These are phyloP conservation scores for Westerdykella aurantiaca DNA, from an alignment of 2,329 filamentous ascomycete species.

Conservation along the genomic window DNA sequence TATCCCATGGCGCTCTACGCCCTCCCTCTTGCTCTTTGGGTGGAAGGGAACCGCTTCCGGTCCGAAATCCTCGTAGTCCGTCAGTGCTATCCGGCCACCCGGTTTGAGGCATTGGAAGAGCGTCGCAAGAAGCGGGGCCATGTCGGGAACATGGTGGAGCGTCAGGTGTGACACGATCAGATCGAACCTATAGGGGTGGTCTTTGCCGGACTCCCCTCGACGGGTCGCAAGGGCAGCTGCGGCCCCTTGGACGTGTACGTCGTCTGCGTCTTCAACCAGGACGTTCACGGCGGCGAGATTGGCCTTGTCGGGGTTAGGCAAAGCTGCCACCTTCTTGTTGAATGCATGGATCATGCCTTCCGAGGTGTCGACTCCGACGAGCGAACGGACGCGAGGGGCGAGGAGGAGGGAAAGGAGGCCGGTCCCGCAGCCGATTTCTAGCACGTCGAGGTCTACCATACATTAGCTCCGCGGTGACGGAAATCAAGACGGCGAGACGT, in stretches of 20 bases:
- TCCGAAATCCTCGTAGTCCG: conserved; percentile 55
- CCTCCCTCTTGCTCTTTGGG: conserved; percentile 47
- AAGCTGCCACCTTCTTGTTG: conserved; percentile 39
- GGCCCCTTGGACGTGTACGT: conserved; percentile 30
- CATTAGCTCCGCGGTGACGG: neutral
- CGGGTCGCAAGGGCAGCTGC: conserved; percentile 33
- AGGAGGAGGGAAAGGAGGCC: conserved; percentile 49
- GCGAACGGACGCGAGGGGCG: conserved; percentile 43
- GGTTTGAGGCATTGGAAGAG: conserved; percentile 45
- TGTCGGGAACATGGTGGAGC: conserved; percentile 50
- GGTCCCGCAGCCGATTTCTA: conserved; percentile 55
- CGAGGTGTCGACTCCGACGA: conserved; percentile 52
- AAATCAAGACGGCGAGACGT: neutral
- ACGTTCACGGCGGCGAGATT: conserved; percentile 47
- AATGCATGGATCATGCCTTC: conserved; percentile 52
- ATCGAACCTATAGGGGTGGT: conserved; percentile 41
- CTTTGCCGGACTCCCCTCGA: conserved; percentile 19
- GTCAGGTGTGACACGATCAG: conserved; percentile 51
- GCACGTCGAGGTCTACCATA: conserved; percentile 39
- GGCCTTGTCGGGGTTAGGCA: conserved; percentile 10
- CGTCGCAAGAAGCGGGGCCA: conserved; percentile 41
- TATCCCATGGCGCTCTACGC: conserved; percentile 53
- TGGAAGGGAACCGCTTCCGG: conserved; percentile 50
- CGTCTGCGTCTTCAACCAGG: conserved; percentile 47
- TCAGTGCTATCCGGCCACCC: conserved; percentile 49